Percentiles rank a stretch among this genome's conserved stretches.
Evolutionary conservation across 2,329 filamentous ascomycete species (phyloP).

Genomic region (Gaeumannomyces tritici): DNA sequence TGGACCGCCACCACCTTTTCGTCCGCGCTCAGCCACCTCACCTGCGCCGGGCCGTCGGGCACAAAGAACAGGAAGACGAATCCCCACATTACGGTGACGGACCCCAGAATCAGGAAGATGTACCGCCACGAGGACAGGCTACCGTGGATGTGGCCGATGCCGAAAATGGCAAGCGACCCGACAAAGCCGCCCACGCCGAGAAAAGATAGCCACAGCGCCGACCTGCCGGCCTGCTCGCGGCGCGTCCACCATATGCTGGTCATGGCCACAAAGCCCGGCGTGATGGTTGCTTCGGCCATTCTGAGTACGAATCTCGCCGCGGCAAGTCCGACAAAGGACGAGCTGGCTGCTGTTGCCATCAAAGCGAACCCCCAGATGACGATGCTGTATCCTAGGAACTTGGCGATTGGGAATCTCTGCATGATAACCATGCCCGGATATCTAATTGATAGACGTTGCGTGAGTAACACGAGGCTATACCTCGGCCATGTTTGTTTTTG

Average conservation of each 20-base stretch:
- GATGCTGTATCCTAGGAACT: background rate
- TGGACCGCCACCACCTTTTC: conserved; percentile 48
- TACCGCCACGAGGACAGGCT: conserved; percentile 23
- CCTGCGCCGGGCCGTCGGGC: conserved; percentile 50
- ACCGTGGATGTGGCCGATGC: conserved; percentile 31
- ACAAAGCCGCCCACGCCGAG: conserved; percentile 34
- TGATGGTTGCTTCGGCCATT: background rate
- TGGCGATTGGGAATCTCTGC: background rate
- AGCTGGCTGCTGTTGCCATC: background rate
- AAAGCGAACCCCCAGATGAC: background rate
- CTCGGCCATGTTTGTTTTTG: too few species aligned
- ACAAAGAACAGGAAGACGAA: conserved; percentile 16
- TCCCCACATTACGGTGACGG: conserved; percentile 19
- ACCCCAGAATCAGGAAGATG: conserved; percentile 6
- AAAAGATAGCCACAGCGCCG: conserved; percentile 31
- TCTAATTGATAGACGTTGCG: background rate
- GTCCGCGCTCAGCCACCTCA: conserved; percentile 47
- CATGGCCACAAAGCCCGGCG: background rate
- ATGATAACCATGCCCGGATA: background rate
- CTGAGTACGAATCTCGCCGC: background rate
- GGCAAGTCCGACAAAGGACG: background rate
- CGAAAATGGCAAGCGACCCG: conserved; percentile 37
- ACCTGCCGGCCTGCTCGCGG: conserved; percentile 26
- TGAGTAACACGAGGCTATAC: too few species aligned
- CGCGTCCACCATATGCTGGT: conserved; percentile 29